Evolutionary conservation across 768 basidiomycete genomes (phyloP), one percentile per base, ranked within the genome.

Genomic region (Xerocomellus dryophilus): DNA sequence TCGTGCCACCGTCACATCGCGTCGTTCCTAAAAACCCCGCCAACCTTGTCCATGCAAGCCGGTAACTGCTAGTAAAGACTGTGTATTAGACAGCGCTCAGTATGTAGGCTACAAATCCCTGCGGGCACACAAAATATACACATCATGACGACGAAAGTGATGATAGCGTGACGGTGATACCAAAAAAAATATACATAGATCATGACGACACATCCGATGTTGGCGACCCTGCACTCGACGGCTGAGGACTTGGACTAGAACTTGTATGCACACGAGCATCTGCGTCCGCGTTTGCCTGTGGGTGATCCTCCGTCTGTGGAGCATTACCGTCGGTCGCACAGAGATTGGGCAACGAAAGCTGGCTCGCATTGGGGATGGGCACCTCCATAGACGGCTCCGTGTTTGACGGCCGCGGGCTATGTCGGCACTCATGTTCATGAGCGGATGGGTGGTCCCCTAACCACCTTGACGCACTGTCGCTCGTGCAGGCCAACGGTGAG

Each of bases 21-120:
- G 32, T 34, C 6, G 5, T 10, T 14, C 32, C 32, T 34, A 34
- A 34, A 34, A 14, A 34, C 0, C 14, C n/a, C 14, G 8, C 27
- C 27, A 29, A 9, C 10, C 3, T 5, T 25, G 23, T 25, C 23
- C 27, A 29, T 9, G 8, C 8, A 29, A 29, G 9, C 29, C 29
- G 10, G 10, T 10, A 29, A 29, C 9, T 29, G 29, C 29, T 9
- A 29, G 29, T 29, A 29, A 29, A 29, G 32, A 34, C 32, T 34
- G 32, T 34, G 32, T 39, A 39, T 39, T 39, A 39, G 38, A 39
- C 38, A 18, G 38, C 38, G 38, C 38, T 39, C 38, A 11, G n/a
- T 39, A 21, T 34, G 14, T 44, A 39, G 14, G 51, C 27, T 52
- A 52, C 43, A 38, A 21, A 15, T 39, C 27, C 34, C 43, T 27